phyloP scores from a whole-genome alignment of 768 basidiomycete genomes.

The Pulveroboletus frians region DNA sequence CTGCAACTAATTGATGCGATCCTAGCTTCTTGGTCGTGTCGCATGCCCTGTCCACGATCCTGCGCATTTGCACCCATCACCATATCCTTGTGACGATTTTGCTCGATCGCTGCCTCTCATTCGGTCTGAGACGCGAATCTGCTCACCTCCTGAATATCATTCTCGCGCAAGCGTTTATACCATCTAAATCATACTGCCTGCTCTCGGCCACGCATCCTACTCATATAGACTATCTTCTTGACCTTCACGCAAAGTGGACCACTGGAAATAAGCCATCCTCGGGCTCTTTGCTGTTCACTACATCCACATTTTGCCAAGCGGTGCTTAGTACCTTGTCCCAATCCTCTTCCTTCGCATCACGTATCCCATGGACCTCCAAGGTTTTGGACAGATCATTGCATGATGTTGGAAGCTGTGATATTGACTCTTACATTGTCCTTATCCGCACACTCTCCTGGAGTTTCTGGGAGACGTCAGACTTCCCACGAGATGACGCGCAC shows the following conservation, averaged over 20 bases:
- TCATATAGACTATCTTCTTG: constrained; percentile 43
- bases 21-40: constrained; percentile 45
- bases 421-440: constrained; percentile 31
- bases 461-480: constrained; percentile 6
- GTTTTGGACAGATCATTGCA: constrained; percentile 35
- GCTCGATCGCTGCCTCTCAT: constrained; percentile 46
- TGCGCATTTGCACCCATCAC: constrained; percentile 41
- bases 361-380: constrained; percentile 40
- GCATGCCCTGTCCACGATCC: constrained; percentile 47
- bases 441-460: constrained; percentile 25
- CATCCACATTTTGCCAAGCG: constrained; percentile 24
- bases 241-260: constrained; percentile 40
- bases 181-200: constrained; percentile 18
- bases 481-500: background rate
- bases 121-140: constrained; percentile 41
- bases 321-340: constrained; percentile 12
- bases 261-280: constrained; percentile 7
- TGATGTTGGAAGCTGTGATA: constrained; percentile 28
- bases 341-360: constrained; percentile 30
- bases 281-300: constrained; percentile 18
- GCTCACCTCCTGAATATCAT: constrained; percentile 37
- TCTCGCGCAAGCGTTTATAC: constrained; percentile 36
- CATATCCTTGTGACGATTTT: constrained; percentile 46
- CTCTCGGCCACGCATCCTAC: constrained; percentile 40
- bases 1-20: constrained; percentile 1